Conservation (phyloP, 139 green algal species). For the Auxenochlorella pyrenoidosa region DNA sequence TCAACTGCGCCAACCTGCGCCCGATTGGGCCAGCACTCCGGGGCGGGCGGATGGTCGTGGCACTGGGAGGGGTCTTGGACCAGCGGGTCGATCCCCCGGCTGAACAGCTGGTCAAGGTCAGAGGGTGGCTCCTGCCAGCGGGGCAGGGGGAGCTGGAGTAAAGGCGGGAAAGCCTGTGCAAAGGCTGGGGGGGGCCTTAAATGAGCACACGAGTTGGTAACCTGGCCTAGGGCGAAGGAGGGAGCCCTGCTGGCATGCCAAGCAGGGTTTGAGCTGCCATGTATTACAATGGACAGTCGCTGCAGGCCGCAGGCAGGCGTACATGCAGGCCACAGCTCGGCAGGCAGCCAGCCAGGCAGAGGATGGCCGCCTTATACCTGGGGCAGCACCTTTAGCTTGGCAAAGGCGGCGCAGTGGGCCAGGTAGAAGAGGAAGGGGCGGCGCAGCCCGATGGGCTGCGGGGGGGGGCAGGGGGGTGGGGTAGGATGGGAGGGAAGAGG, state of each 20-base stretch:
- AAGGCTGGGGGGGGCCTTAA: too few species aligned
- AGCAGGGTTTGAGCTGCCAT: too few species aligned
- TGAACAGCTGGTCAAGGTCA: conserved; percentile 59
- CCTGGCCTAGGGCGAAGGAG: too few species aligned
- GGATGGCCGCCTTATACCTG: not conserved
- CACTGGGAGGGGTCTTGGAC: conserved; percentile 61
- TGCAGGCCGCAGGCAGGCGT: too few species aligned
- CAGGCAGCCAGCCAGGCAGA: not conserved
- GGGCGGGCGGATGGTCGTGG: conserved; percentile 62
- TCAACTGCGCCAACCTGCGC: conserved; percentile 11
- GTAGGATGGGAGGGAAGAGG: not conserved
- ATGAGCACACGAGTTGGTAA: too few species aligned
- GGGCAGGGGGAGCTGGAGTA: not conserved
- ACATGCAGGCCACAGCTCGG: too few species aligned
- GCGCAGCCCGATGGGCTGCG: conserved; percentile 64
- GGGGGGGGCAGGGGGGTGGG: not conserved
- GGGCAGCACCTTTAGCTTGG: conserved; percentile 43
- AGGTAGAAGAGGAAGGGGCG: conserved; percentile 64
- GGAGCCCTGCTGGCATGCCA: too few species aligned
- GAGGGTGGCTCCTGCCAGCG: not conserved
- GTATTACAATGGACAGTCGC: too few species aligned
- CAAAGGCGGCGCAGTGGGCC: conserved; percentile 55
- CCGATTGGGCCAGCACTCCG: conserved; percentile 53
- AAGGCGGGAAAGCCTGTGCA: too few species aligned
- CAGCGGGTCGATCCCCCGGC: conserved; percentile 70